Percentiles rank a stretch among this genome's conserved stretches.
These are phyloP conservation scores for Yarrowia sp. DNA, from an alignment of 805 yeast species.

Conservation along the genomic window DNA sequence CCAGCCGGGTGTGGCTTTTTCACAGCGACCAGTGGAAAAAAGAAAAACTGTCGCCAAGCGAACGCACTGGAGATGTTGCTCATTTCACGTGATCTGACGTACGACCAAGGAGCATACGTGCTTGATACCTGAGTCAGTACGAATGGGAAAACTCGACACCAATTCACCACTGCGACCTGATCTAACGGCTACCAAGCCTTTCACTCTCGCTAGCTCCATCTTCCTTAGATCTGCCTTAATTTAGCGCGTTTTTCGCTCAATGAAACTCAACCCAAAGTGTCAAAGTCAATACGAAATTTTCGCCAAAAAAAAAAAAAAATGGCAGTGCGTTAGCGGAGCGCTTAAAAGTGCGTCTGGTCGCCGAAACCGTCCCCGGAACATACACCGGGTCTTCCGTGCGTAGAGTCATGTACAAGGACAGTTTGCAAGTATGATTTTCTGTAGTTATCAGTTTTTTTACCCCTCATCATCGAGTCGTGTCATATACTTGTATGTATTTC, in stretches of 20 bases:
- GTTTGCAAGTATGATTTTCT: too few species aligned
- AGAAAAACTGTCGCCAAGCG: constrained; percentile 13
- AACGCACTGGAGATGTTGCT: background rate
- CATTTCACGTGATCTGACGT: constrained; percentile 9
- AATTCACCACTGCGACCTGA: too few species aligned
- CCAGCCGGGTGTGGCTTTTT: constrained; percentile 27
- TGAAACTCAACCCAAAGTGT: too few species aligned
- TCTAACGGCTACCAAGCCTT: too few species aligned
- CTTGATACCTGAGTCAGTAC: background rate
- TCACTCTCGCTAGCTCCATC: background rate
- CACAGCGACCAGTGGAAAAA: background rate
- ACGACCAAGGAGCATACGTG: too few species aligned
- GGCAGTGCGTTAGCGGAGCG: background rate
- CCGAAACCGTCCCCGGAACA: background rate
- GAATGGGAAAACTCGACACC: too few species aligned
- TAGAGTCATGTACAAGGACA: background rate
- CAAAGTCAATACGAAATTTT: too few species aligned
- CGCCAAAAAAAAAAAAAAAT: too few species aligned
- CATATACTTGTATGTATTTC: too few species aligned
- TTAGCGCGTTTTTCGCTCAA: constrained; percentile 5
- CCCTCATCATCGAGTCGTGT: background rate
- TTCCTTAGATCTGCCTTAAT: constrained; percentile 1
- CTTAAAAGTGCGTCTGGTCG: too few species aligned
- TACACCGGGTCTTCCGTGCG: constrained; percentile 5
- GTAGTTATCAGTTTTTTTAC: background rate